Conservation (phyloP, 1,139 yeast genomes). For the Yamadazyma buinensis region DNA sequence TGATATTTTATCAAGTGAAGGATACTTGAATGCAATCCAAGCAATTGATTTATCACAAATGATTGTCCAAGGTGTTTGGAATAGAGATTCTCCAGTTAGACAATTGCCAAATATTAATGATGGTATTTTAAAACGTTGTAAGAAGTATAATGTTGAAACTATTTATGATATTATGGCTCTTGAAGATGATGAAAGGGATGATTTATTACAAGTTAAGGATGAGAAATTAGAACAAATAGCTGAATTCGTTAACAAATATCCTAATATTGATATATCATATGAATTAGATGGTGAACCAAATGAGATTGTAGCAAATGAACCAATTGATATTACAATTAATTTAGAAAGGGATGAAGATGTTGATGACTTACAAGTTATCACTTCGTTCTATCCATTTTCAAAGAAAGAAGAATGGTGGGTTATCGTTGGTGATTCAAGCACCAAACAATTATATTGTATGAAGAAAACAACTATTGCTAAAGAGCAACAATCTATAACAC, state of each 20-base stretch:
- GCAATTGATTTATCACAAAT: conserved; percentile 90
- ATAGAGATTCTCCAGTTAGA: conserved; percentile 68
- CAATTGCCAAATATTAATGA: conserved; percentile 72
- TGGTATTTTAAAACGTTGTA: conserved; percentile 56
- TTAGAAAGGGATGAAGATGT: conserved; percentile 73
- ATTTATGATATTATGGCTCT: conserved; percentile 84
- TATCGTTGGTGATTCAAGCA: conserved; percentile 64
- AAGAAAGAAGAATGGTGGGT: conserved; percentile 89
- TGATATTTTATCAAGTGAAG: conserved; percentile 78
- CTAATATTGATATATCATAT: conserved; percentile 72
- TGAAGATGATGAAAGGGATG: conserved; percentile 74
- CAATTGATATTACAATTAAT: conserved; percentile 45
- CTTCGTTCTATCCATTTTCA: conserved; percentile 52
- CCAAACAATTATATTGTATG: conserved; percentile 67
- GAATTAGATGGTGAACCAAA: conserved; percentile 36
- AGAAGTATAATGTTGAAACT: conserved; percentile 53
- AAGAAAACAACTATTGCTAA: conserved; percentile 58
- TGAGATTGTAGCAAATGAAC: conserved; percentile 44
- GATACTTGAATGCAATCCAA: conserved; percentile 68
- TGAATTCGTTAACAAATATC: conserved; percentile 83
- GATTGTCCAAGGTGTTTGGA: conserved; percentile 88
- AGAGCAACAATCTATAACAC: conserved; percentile 48
- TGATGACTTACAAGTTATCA: conserved; percentile 58
- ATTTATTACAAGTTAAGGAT: conserved; percentile 54
- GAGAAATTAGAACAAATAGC: conserved; percentile 62